Base-by-base conservation (phyloP, 805 yeast genomes). In the Yarrowia alimentaria region DNA sequence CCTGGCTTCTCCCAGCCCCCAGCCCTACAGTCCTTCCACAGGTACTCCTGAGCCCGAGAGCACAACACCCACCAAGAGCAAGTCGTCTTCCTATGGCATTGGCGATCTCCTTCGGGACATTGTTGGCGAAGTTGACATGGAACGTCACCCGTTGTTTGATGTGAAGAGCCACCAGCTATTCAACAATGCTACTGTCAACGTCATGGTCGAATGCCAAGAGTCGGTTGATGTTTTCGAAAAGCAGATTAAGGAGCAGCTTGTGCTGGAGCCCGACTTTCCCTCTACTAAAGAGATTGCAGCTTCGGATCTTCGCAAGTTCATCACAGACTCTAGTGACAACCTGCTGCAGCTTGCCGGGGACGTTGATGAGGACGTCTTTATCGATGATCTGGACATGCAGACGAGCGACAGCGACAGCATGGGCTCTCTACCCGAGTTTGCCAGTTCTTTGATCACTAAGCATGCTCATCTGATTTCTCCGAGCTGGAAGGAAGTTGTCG, bases 1-100 rank as follows among this genome's bases (percentile, higher is more conserved):
- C 14, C 26, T 40, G 13, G 47, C 47, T 6, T 40, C 47, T 19
- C 47, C 47, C 9, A 40, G 47, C n/a, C 47, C 47, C 20, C 26
- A 40, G 47, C 47, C 47, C 25, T 25, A 32, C 21, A 8, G 30
- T 14, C 32, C 32, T 10, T 40, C 47, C 2, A 8, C 47, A 31
- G 26, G 24, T 24, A 26, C 47, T 14, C 47, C 47, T 19, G 47
- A 40, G 19, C 17, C 17, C 13, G 47, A 40, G 19, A 40, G 33
- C 28, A 20, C 24, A 3, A 28, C 32, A 12, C 26, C 25, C n/a
- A 40, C 32, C 3, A 22, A 25, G 3, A 40, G 33, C 24, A 40
- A 24, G 9, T 14, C 45, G 18, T 12, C 47, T 5, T 14, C 26
- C 13, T 40, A 18, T 11, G 11, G 33, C 6, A 25, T 40, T n/a